phyloP scores from a whole-genome alignment of 176 grass and related monocot genomes.

The Tuctoria greenei region DNA sequence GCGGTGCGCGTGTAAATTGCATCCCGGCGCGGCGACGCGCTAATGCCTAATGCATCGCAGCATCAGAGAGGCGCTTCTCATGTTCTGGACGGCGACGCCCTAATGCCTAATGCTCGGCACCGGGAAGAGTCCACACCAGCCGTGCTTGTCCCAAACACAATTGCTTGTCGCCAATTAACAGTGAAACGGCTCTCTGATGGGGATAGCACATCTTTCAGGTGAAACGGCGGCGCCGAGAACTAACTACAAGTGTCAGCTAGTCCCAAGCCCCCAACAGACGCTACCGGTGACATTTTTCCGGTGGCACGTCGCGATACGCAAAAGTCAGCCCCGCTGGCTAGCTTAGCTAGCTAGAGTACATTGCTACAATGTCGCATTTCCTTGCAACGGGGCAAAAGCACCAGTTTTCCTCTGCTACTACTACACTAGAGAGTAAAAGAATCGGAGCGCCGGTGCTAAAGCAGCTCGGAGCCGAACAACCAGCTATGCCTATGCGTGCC shows the following conservation, averaged over 20 bases:
- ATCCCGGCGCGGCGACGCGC: too few species aligned
- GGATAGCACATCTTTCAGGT: not conserved
- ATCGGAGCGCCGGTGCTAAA: constrained; percentile 1
- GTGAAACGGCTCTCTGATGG: too few species aligned
- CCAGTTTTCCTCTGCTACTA: not conserved
- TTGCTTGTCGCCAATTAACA: not conserved
- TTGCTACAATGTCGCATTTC: not conserved
- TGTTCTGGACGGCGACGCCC: not conserved
- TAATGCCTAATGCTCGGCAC: too few species aligned
- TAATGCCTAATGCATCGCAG: not conserved
- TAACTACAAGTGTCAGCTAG: too few species aligned
- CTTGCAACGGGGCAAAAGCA: constrained; percentile 15
- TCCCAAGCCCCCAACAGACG: not conserved
- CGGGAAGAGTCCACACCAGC: too few species aligned
- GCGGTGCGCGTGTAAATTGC: too few species aligned
- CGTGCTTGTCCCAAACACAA: not conserved
- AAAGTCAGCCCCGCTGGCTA: not conserved
- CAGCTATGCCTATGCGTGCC: constrained; percentile 20
- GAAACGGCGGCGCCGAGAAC: not conserved
- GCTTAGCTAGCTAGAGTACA: not conserved
- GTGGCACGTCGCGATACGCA: not conserved
- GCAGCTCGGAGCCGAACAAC: constrained; percentile 17
- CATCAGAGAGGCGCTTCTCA: not conserved
- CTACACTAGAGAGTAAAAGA: not conserved
- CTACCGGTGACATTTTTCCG: not conserved